These are phyloP conservation scores for Candida dajiaensis DNA, from an alignment of 805 yeast genomes.

Conservation along the genomic window DNA sequence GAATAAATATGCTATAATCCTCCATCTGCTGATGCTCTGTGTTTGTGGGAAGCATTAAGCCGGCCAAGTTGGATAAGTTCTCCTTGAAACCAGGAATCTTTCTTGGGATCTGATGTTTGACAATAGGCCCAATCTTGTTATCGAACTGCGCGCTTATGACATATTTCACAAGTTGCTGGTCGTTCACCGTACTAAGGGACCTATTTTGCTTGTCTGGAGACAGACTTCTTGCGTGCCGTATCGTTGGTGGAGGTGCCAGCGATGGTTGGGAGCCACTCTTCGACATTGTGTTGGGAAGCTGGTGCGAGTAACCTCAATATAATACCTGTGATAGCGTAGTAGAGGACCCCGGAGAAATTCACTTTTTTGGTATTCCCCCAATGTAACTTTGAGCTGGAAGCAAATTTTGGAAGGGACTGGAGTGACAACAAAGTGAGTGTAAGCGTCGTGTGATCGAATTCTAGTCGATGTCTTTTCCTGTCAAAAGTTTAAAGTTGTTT, in stretches of 20 bases:
- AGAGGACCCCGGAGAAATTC: too few relatives aligned
- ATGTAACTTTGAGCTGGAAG: too few relatives aligned
- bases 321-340: neutral
- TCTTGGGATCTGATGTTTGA: constrained; percentile 55
- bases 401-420: too few relatives aligned
- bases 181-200: neutral
- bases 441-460: too few relatives aligned
- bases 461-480: too few relatives aligned
- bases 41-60: constrained; percentile 57
- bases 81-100: constrained; percentile 32
- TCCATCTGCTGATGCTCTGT: constrained; percentile 48
- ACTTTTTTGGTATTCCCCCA: too few relatives aligned
- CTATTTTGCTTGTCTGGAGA: neutral
- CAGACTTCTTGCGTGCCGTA: neutral
- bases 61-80: constrained; percentile 37
- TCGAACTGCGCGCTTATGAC: constrained; percentile 76
- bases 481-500: too few relatives aligned
- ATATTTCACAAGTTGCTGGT: constrained; percentile 37
- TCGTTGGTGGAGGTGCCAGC: neutral
- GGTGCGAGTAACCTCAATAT: neutral
- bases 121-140: constrained; percentile 63
- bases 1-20: constrained; percentile 51
- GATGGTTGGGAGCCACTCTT: neutral
- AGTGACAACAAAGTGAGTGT: too few relatives aligned
- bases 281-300: neutral